These are phyloP conservation scores for Forsythia viridissima DNA, from an alignment of 257 asterid species.

Conservation along the genomic window DNA sequence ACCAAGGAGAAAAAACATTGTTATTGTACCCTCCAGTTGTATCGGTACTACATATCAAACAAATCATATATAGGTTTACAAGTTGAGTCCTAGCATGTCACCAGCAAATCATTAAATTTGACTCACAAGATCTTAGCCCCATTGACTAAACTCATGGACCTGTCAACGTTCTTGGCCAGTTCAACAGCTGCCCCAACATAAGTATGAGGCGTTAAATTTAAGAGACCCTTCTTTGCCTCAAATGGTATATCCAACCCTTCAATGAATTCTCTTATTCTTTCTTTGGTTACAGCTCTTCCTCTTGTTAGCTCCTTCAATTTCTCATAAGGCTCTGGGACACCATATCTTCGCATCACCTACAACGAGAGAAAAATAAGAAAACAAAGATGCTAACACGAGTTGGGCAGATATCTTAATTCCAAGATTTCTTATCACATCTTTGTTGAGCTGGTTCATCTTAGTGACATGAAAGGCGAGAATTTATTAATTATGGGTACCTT, in stretches of 20 bases:
- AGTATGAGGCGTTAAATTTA: conserved; percentile 45
- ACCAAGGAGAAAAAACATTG: too few species aligned
- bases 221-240: conserved; percentile 36
- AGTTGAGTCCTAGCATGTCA: neutral
- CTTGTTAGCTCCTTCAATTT: conserved; percentile 50
- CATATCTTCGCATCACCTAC: conserved; percentile 53
- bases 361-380: neutral
- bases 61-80: neutral
- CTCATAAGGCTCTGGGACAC: conserved; percentile 54
- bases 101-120: neutral
- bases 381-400: neutral
- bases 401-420: neutral
- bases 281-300: conserved; percentile 51
- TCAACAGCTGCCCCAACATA: conserved; percentile 44
- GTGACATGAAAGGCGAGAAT: neutral
- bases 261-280: conserved; percentile 43
- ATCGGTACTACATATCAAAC: neutral
- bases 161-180: conserved; percentile 36
- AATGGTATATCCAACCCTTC: conserved; percentile 41
- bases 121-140: conserved; percentile 15
- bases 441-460: neutral
- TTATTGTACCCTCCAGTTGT: too few species aligned
- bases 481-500: neutral
- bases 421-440: neutral
- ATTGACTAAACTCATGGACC: conserved; percentile 26